Percentiles rank a stretch among this genome's conserved stretches.
These are phyloP conservation scores for Aschersonia sp. DNA, from an alignment of 2,329 filamentous ascomycete species.

Conservation along the genomic window DNA sequence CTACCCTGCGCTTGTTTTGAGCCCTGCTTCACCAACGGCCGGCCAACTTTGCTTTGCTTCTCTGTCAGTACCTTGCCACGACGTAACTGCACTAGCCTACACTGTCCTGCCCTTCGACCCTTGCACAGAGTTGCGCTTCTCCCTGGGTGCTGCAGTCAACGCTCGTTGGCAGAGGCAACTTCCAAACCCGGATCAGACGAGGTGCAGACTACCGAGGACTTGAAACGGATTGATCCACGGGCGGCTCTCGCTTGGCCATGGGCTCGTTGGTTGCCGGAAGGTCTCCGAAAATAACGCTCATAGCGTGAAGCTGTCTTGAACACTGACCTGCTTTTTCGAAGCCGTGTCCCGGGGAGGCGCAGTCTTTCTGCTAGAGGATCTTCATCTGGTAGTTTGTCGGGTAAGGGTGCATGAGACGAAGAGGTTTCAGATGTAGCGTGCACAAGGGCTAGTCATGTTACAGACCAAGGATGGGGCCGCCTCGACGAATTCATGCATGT, in stretches of 20 bases:
- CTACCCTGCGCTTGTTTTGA: no score
- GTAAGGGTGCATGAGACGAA: not conserved
- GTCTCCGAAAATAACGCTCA: not conserved
- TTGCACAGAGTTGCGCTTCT: no score
- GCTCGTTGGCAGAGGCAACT: not conserved
- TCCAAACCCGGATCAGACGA: not conserved
- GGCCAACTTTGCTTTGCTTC: no score
- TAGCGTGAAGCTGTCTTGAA: not conserved
- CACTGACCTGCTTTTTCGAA: not conserved
- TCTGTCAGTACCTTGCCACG: no score
- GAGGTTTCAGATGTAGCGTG: not conserved
- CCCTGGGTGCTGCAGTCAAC: no score
- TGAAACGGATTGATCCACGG: not conserved
- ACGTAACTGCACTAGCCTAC: no score
- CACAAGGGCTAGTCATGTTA: slow-evolving; percentile 1
- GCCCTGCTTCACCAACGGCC: no score
- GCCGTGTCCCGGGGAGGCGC: not conserved
- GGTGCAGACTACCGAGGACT: not conserved
- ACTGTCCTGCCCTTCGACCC: no score
- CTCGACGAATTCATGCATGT: not conserved
- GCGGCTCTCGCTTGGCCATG: not conserved
- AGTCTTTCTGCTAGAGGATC: not conserved
- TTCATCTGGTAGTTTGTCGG: not conserved
- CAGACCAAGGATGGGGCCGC: not conserved
- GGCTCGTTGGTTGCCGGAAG: not conserved